Conservation (phyloP, 1,139 yeast genomes). For the Suhomyces bolitotheri region DNA sequence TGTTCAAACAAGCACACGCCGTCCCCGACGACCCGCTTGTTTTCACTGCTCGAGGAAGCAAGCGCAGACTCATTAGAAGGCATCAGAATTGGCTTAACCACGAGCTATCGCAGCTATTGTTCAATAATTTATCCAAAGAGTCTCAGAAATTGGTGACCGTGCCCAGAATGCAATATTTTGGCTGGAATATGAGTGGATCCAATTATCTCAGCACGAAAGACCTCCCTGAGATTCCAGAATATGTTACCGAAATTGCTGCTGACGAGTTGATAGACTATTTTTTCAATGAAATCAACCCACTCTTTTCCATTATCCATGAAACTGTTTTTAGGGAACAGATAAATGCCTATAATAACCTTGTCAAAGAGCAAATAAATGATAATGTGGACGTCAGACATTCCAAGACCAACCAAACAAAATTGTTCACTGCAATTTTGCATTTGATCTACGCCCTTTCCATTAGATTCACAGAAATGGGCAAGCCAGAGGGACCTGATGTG, state of each 20-base stretch:
- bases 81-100: conserved; percentile 51
- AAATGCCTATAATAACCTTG: conserved; percentile 32
- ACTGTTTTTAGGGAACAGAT: conserved; percentile 55
- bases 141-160: conserved; percentile 39
- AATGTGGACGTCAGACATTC: conserved; percentile 16
- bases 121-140: conserved; percentile 39
- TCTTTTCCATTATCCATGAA: conserved; percentile 56
- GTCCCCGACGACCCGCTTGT: conserved; percentile 11
- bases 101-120: conserved; percentile 44
- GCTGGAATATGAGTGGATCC: conserved; percentile 67
- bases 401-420: conserved; percentile 34
- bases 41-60: conserved; percentile 28
- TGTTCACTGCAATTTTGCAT: conserved; percentile 55
- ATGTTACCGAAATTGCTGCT: conserved; percentile 17
- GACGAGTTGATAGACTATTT: conserved; percentile 38
- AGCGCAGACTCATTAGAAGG: conserved; percentile 54
- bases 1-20: conserved; percentile 19
- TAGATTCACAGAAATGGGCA: conserved; percentile 52
- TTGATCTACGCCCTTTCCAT: conserved; percentile 53
- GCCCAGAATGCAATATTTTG: conserved; percentile 62
- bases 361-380: conserved; percentile 13
- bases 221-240: conserved; percentile 37
- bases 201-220: conserved; percentile 46
- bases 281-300: conserved; percentile 54
- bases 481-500: conserved; percentile 36